These are phyloP conservation scores for Nakazawaea populi DNA, from an alignment of 805 yeast genomes.

Conservation along the genomic window DNA sequence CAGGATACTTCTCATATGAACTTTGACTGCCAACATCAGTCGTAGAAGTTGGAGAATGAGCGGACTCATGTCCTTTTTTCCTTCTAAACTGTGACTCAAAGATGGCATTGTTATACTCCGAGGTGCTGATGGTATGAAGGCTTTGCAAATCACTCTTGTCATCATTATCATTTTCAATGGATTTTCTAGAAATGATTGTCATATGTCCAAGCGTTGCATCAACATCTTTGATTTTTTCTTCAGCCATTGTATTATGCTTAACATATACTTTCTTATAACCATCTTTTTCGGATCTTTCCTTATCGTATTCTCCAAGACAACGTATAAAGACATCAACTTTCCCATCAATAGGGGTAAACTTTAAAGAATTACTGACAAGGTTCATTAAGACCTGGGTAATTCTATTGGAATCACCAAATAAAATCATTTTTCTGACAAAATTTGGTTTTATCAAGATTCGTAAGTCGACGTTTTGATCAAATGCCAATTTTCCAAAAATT, in stretches of 20 bases:
- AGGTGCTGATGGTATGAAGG: constrained; percentile 21
- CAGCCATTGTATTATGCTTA: constrained; percentile 14
- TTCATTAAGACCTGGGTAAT: constrained; percentile 91
- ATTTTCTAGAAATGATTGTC: neutral
- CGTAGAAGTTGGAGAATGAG: constrained; percentile 6
- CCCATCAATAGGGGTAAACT: constrained; percentile 90
- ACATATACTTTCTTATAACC: constrained; percentile 43
- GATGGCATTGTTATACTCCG: constrained; percentile 33
- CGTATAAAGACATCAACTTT: constrained; percentile 59
- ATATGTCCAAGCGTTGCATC: neutral
- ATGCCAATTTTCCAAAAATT: constrained; percentile 75
- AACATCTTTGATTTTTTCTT: neutral
- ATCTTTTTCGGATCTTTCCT: constrained; percentile 33
- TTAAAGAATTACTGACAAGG: constrained; percentile 81
- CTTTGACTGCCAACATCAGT: constrained; percentile 11
- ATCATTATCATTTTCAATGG: neutral
- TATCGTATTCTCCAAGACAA: constrained; percentile 69
- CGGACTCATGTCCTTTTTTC: neutral
- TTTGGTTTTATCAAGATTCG: constrained; percentile 60
- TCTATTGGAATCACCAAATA: constrained; percentile 86
- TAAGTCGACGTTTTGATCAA: constrained; percentile 68
- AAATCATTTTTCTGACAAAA: constrained; percentile 50
- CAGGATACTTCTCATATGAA: neutral
- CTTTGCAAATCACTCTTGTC: constrained; percentile 15
- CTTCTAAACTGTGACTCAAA: constrained; percentile 35